Conservation (phyloP, 495 filamentous ascomycete genomes). For the Penicillium diatomitis region DNA sequence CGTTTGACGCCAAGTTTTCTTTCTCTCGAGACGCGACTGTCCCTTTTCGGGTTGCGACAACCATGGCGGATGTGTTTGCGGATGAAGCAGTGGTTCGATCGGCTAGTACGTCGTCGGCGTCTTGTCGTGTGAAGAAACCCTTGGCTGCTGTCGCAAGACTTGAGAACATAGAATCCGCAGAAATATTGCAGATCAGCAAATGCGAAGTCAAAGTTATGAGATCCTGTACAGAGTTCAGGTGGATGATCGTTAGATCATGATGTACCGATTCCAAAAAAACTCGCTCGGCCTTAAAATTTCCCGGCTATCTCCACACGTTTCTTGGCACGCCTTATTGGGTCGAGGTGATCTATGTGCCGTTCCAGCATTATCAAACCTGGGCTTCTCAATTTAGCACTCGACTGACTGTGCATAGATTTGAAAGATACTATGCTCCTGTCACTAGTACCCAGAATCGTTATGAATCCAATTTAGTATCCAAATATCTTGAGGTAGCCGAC, state of each 20-base stretch:
- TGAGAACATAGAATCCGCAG: conserved; percentile 31
- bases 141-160: conserved; percentile 38
- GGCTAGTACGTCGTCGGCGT: conserved; percentile 12
- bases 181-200: background rate
- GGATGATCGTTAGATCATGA: conserved; percentile 2
- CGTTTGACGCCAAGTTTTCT: conserved; percentile 12
- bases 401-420: too few species aligned
- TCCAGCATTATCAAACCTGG: too few species aligned
- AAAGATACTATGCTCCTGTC: too few species aligned
- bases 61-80: conserved; percentile 25
- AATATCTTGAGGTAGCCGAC: too few species aligned
- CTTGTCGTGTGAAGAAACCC: conserved; percentile 29
- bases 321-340: background rate
- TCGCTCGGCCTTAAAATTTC: conserved; percentile 27
- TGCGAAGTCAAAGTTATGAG: background rate
- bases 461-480: too few species aligned
- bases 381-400: too few species aligned
- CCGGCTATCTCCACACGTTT: conserved; percentile 15
- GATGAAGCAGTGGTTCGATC: conserved; percentile 11
- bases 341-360: too few species aligned
- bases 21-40: conserved; percentile 11
- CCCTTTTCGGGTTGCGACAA: conserved; percentile 26
- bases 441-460: too few species aligned
- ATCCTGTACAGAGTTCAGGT: conserved; percentile 4
- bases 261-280: conserved; percentile 24